Evolutionary conservation across 1,284 basidiomycete species (phyloP).

Genomic region (Ustilago shanxiensis): DNA sequence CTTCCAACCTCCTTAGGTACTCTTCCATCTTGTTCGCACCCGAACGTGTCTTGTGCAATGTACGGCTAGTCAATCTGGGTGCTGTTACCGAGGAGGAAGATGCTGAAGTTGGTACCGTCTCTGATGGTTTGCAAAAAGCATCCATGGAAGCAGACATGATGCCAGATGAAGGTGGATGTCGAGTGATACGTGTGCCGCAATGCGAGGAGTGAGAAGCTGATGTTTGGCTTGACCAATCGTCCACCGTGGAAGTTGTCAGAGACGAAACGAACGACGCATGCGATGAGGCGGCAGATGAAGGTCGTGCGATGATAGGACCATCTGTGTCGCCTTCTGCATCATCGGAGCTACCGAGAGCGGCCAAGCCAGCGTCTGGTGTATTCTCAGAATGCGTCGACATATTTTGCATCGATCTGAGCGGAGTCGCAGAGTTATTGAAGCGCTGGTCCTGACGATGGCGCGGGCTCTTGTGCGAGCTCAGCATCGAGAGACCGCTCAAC

Average conservation of each 20-base stretch:
- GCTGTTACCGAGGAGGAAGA: not conserved
- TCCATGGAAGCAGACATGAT: not conserved
- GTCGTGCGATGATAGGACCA: conserved; percentile 39
- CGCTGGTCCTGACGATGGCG: conserved; percentile 20
- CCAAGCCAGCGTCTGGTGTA: not conserved
- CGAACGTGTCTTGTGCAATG: conserved; percentile 36
- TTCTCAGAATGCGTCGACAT: conserved; percentile 15
- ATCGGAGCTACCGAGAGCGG: not conserved
- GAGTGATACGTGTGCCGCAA: conserved; percentile 24
- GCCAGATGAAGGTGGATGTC: conserved; percentile 10
- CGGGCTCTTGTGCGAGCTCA: conserved; percentile 26
- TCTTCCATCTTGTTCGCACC: conserved; percentile 52
- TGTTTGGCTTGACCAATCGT: conserved; percentile 27
- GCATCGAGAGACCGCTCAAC: conserved; percentile 25
- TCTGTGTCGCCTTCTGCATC: conserved; percentile 14
- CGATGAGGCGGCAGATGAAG: conserved; percentile 37
- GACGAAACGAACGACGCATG: conserved; percentile 32
- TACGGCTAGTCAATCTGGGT: conserved; percentile 25
- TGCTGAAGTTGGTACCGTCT: not conserved
- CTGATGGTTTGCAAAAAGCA: not conserved
- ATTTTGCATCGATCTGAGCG: conserved; percentile 6
- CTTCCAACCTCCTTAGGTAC: conserved; percentile 35
- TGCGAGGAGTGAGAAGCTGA: conserved; percentile 22
- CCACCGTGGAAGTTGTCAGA: conserved; percentile 28
- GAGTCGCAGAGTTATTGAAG: conserved; percentile 4